These are phyloP conservation scores for Oidium heveae DNA, from an alignment of 2,329 filamentous ascomycete genomes.

Conservation along the genomic window DNA sequence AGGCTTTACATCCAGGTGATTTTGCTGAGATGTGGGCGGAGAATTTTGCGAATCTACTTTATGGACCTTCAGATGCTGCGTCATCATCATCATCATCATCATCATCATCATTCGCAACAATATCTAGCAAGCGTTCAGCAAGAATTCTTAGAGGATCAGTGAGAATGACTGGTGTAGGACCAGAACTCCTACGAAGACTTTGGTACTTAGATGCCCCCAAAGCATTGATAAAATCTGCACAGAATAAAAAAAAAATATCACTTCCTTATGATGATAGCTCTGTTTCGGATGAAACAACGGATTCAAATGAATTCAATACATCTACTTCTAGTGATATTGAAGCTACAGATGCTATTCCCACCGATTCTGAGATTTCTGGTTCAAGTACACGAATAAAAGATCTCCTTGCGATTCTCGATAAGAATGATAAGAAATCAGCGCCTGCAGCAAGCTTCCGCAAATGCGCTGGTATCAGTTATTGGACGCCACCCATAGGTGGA, in stretches of 20 bases:
- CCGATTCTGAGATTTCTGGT: too few species aligned
- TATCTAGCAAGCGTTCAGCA: too few species aligned
- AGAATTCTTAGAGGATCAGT: not conserved
- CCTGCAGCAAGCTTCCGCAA: not conserved
- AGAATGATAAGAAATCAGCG: not conserved
- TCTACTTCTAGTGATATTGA: not conserved
- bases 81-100: not conserved
- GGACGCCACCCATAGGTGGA: not conserved
- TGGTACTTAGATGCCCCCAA: not conserved
- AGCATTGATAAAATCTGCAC: not conserved
- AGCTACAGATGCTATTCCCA: not conserved
- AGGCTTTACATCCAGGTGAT: not conserved
- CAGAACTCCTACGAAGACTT: not conserved
- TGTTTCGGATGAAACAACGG: not conserved
- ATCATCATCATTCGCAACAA: too few species aligned
- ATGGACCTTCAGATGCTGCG: not conserved
- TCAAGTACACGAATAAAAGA: not conserved
- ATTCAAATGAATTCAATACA: not conserved
- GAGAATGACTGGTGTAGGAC: not conserved
- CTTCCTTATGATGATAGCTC: not conserved
- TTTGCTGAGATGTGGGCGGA: not conserved
- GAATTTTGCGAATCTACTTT: not conserved
- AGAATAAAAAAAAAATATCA: not conserved
- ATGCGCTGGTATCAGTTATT: not conserved
- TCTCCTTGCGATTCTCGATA: not conserved